Base-by-base conservation (phyloP, 208 protist species). In the Leishmania aethiopica region DNA sequence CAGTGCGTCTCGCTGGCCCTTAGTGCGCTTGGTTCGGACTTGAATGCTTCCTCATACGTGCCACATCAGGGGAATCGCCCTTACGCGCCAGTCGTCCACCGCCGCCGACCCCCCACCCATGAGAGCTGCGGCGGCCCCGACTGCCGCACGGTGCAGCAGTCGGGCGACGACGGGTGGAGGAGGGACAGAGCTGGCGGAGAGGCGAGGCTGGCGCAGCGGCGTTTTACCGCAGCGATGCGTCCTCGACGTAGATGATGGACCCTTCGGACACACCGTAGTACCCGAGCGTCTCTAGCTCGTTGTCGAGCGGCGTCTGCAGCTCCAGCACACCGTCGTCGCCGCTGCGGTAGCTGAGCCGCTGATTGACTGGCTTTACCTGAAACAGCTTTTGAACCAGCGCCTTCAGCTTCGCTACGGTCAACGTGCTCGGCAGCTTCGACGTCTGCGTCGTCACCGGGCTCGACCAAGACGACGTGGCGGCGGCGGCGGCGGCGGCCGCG, bases 351-450 rank as follows among this genome's bases (percentile, higher is more conserved):
- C 88, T 89, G 19, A 98, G 69, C 62, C 84, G 57, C 79, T 96
- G 92, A 66, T 96, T 78, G 28, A 85, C 78, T 32, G 89, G 90
- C 13, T 92, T 86, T 40, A 98, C 81, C 73, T 92, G 88, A 77
- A 96, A 98, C n/a, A 94, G 32, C 10, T 87, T 86, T 67, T 88
- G 87, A 40, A 96, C 35, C 60, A 98, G 85, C 25, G 92, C 84
- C 88, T 96, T 96, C 19, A 98, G 84, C 85, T 96, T 95, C 28
- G 87, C 90, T 8, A 98, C 81, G 1, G 89, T 95, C 55, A 98
- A 78, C 25, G 82, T 92, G 88, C 91, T 97, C 10, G 95, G 95
- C 57, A 97, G 84, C 62, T 51, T 88, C 62, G 94, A 90, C 66
- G 64, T 51, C 8, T 86, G 83, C 75, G 1, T 42, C 35, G 67